phyloP scores from a whole-genome alignment of 441 rosid species.

The Eruca vesicaria region DNA sequence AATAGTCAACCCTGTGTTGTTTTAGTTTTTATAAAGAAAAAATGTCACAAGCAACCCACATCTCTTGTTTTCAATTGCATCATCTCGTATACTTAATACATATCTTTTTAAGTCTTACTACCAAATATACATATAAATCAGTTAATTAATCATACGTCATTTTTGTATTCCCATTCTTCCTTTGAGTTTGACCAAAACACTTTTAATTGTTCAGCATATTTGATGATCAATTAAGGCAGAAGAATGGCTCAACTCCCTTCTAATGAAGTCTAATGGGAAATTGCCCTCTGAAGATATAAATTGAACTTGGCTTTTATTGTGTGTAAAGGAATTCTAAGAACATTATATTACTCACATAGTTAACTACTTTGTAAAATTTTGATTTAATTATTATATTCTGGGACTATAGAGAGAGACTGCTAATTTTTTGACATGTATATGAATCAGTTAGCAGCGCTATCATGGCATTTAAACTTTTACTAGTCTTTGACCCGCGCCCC shows the following conservation, averaged over 20 bases:
- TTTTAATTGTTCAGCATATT: background rate
- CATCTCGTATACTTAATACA: background rate
- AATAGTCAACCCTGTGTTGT: background rate
- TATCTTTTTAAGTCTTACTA: background rate
- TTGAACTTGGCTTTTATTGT: background rate
- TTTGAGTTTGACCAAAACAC: background rate
- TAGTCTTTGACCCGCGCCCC: too few relatives aligned
- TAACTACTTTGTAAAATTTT: too few relatives aligned
- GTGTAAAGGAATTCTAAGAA: background rate
- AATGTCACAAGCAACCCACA: background rate
- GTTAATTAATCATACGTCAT: background rate
- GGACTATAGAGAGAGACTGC: too few relatives aligned
- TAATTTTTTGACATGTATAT: too few relatives aligned
- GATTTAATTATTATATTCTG: background rate
- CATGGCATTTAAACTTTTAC: too few relatives aligned
- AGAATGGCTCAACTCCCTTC: background rate
- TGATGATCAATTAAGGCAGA: background rate
- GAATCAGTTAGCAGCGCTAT: too few relatives aligned
- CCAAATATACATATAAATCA: background rate
- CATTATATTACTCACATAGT: background rate
- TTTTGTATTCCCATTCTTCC: background rate
- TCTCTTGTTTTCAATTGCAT: background rate
- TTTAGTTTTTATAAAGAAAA: background rate
- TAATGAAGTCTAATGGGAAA: background rate
- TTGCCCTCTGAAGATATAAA: background rate